These are phyloP conservation scores for Erucastrum elatum DNA, from an alignment of 345 rosid genomes.

Conservation along the genomic window DNA sequence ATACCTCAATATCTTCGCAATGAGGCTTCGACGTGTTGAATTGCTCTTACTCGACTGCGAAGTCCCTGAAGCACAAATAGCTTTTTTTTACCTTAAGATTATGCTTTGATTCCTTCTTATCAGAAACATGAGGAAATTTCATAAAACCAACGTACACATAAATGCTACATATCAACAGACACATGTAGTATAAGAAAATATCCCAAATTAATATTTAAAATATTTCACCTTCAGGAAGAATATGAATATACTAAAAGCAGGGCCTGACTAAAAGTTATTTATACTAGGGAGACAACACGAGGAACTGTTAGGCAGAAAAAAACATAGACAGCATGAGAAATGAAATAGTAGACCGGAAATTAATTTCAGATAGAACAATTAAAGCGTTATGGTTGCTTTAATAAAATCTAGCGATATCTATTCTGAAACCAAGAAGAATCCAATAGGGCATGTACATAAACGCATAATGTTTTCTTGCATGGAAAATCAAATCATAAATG, in stretches of 20 bases:
- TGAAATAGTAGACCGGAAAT: not conserved
- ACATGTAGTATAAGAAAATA: not conserved
- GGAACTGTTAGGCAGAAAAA: not conserved
- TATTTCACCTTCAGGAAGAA: not conserved
- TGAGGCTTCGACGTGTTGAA: conserved; percentile 16
- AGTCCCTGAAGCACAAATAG: conserved; percentile 13
- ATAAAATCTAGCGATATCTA: not conserved
- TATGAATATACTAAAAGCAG: not conserved
- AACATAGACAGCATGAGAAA: not conserved
- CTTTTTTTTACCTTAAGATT: conserved; percentile 3
- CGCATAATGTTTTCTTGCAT: not conserved
- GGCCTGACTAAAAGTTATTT: not conserved
- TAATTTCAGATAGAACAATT: not conserved
- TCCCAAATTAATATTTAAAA: not conserved
- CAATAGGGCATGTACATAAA: not conserved
- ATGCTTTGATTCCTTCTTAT: conserved; percentile 30
- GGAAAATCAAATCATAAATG: not conserved
- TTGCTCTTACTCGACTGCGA: conserved; percentile 1
- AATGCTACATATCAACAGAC: not conserved
- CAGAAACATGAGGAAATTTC: not conserved
- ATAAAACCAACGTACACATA: not conserved
- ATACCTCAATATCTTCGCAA: conserved; percentile 28
- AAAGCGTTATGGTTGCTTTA: not conserved
- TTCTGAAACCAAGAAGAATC: not conserved
- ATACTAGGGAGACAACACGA: not conserved